Evolutionary conservation across 2,329 filamentous ascomycete species (phyloP).

Genomic region (Ascochyta lentis): DNA sequence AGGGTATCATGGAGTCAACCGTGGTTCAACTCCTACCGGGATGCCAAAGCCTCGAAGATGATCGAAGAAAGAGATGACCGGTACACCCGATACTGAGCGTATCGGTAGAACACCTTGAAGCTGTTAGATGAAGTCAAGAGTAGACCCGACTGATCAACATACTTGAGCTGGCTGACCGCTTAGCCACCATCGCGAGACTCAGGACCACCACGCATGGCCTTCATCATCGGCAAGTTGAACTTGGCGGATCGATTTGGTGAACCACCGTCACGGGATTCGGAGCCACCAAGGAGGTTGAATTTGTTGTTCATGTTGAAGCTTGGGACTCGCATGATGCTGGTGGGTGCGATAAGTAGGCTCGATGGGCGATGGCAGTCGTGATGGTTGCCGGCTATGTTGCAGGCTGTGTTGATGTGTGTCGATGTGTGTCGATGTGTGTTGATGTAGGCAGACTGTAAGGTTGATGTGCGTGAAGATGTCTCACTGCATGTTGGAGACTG

Average conservation of each 20-base stretch:
- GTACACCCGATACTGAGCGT: conserved; percentile 1
- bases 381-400: conserved; percentile 6
- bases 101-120: conserved; percentile 8
- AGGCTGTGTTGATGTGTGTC: too few relatives aligned
- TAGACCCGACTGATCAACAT: conserved; percentile 8
- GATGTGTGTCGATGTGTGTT: not conserved
- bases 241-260: conserved; percentile 34
- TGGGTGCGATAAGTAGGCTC: conserved; percentile 20
- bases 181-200: conserved; percentile 45
- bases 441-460: conserved; percentile 17
- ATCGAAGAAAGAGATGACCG: not conserved
- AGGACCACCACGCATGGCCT: conserved; percentile 23
- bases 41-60: not conserved
- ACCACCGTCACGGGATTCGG: conserved; percentile 41
- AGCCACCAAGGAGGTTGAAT: conserved; percentile 21
- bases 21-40: not conserved
- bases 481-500: not conserved
- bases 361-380: conserved; percentile 20
- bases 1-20: not conserved
- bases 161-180: conserved; percentile 13
- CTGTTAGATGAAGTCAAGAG: conserved; percentile 20
- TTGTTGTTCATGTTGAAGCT: conserved; percentile 25
- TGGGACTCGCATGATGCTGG: conserved; percentile 10
- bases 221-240: conserved; percentile 26
- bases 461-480: conserved; percentile 9